phyloP scores from a whole-genome alignment of 768 basidiomycete genomes.

The Leucocoprinus sp. region DNA sequence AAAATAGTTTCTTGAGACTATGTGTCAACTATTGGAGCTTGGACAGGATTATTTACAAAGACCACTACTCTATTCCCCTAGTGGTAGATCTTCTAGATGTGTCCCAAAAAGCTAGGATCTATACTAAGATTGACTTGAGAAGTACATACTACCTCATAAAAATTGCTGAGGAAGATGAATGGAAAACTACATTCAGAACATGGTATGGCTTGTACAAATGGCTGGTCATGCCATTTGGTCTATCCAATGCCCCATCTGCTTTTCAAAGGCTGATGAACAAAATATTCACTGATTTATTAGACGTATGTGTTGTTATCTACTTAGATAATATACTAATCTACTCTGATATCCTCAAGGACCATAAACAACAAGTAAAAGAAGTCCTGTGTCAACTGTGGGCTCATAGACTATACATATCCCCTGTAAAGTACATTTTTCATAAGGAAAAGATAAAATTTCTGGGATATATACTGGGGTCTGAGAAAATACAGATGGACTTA shows the following conservation, averaged over 20 bases:
- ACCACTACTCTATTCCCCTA: conserved; percentile 27
- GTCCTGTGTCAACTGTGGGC: conserved; percentile 23
- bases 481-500: conserved; percentile 17
- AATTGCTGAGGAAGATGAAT: conserved; percentile 28
- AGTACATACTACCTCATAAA: conserved; percentile 26
- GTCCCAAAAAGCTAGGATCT: conserved; percentile 17
- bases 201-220: conserved; percentile 28
- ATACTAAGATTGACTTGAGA: conserved; percentile 26
- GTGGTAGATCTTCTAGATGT: conserved; percentile 23
- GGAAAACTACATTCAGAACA: conserved; percentile 27
- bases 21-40: conserved; percentile 15
- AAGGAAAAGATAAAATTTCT: conserved; percentile 25
- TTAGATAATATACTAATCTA: conserved; percentile 32
- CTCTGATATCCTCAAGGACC: conserved; percentile 19
- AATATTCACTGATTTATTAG: conserved; percentile 25
- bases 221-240: conserved; percentile 29
- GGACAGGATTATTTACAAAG: conserved; percentile 26
- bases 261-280: conserved; percentile 31
- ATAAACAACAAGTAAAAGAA: conserved; percentile 19
- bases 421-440: conserved; percentile 29
- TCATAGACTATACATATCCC: conserved; percentile 20
- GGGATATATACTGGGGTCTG: conserved; percentile 25
- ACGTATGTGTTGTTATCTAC: conserved; percentile 25
- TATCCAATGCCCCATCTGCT: conserved; percentile 24
- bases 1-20: conserved; percentile 5